Evolutionary conservation across 345 rosid species (phyloP), one percentile per base, ranked within the genome.

Genomic region (Brassica cretica): DNA sequence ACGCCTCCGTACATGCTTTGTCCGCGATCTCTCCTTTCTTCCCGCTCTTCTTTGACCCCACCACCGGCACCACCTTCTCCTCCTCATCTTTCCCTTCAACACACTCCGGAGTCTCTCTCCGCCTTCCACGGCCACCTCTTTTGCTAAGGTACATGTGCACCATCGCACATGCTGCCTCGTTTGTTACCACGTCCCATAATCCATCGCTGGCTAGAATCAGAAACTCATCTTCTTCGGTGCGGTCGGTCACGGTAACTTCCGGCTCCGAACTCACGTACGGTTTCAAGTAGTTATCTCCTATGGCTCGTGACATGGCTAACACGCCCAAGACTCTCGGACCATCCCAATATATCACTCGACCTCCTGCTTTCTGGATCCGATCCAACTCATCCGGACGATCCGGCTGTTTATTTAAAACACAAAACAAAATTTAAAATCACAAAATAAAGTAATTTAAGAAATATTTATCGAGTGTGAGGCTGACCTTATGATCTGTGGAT

Each of bases 121-220:
- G 49, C 77, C 69, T 0, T 70, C 8, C 70, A 9, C 64, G 70
- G 1, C 73, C 8, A 35, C 2, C 11, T 74, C 64, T 55, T 64
- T 78, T 73, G 24, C 27, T 70, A 0, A 95, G 35, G 76, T 93
- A 91, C 96, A 84, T 85, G 2, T 85, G 81, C 14, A 87, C 94
- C 71, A 93, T 87, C 44, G 89, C 83, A 68, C 98, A 92, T 0
- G 96, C 95, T 0, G 89, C 85, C 32, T 93, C 94, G 71, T 89
- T 94, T 0, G 98, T 83, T 39, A 94, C 98, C 27, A 91, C 98
- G 67, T 94, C 98, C 98, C 98, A 94, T 16, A 94, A 69, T 0
- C 98, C 98, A 27, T 91, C 98, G 18, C 91, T 91, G 5, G 93
- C 98, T 29, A 93, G 74, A 3, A 94, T 93, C 65, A 94, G 58